These are phyloP conservation scores for Hymenoscyphus infarciens DNA, from an alignment of 2,329 filamentous ascomycete genomes.

Conservation along the genomic window DNA sequence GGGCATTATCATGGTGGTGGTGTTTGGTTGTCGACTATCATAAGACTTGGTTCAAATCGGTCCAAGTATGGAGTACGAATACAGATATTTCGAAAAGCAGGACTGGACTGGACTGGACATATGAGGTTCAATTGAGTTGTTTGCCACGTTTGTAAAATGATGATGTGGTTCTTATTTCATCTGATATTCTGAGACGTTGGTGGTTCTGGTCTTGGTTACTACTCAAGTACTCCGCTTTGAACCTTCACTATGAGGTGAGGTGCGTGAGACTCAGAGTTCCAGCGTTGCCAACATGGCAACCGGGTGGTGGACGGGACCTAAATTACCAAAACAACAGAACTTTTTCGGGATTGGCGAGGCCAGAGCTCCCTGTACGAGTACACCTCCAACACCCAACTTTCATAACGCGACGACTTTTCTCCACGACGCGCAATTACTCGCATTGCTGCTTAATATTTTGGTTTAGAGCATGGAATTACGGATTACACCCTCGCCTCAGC, in stretches of 20 bases:
- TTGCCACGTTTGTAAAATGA: not conserved
- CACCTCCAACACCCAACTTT: slow-evolving; percentile 7
- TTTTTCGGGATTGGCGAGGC: not conserved
- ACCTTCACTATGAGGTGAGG: not conserved
- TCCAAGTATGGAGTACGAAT: not conserved
- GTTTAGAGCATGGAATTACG: slow-evolving; percentile 28
- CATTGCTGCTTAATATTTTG: slow-evolving; percentile 19
- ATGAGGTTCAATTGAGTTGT: not conserved
- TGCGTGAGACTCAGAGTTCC: no score
- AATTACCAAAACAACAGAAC: not conserved
- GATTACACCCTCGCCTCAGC: slow-evolving; percentile 19
- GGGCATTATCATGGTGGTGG: slow-evolving; percentile 22
- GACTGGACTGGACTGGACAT: no score
- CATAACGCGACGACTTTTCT: slow-evolving; percentile 27
- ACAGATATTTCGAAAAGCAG: not conserved
- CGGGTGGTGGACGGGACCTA: no score
- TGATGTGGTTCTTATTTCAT: slow-evolving; percentile 7
- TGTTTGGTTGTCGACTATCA: not conserved
- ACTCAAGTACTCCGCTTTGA: not conserved
- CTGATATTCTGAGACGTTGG: slow-evolving; percentile 2
- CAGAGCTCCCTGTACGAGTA: slow-evolving; percentile 1
- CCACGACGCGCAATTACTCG: slow-evolving; percentile 29
- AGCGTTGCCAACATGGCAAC: no score
- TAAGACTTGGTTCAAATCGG: not conserved
- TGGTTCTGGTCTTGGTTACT: not conserved